Base-by-base conservation (phyloP, 1,284 basidiomycete species). In the Ganoderma lucidum region DNA sequence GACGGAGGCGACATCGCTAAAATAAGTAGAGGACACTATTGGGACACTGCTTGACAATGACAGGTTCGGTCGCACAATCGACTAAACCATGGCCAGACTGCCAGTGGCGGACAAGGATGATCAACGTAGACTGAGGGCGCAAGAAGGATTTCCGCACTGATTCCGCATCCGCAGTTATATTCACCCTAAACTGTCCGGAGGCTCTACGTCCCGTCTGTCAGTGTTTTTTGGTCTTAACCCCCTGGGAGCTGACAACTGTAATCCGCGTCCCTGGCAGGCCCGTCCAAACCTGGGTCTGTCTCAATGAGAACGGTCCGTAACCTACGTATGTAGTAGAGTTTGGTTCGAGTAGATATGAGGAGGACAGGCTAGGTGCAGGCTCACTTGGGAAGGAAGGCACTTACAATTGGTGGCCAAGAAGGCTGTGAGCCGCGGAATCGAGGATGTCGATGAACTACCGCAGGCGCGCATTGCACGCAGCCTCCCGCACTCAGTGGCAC, bases 131-230 rank as follows among this genome's bases (percentile, higher is more conserved):
- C 8, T 17, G 19, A 9, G 23, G 48, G 23, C 48, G 48, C 48
- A 28, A 12, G 15, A 44, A 23, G 23, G 23, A 51, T 28, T 51
- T 51, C 48, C 48, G 48, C 48, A 28, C 48, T 51, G 9, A 4
- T 23, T 51, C 48, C 48, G 23, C 48, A 12, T 23, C 48, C 9
- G 23, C 48, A 51, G 23, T 3, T 41, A 37, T n/a, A 15, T n/a
- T n/a, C 9, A 6, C 19, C 17, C 44, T n/a, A 23, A 23, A 28
- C n/a, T 4, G 48, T 23, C 48, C 48, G 48, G 48, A 12, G 48
- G 48, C 23, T 51, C 48, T 51, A 51, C 48, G 48, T 51, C 48
- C 48, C 48, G 48, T 28, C 48, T 51, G 48, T 28, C 48, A 51
- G 4, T 19, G 48, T 28, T 23, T 23, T 9, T n/a, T 28, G 23